Base-by-base conservation (phyloP, 129 eudicot species). In the Helianthus annuus region DNA sequence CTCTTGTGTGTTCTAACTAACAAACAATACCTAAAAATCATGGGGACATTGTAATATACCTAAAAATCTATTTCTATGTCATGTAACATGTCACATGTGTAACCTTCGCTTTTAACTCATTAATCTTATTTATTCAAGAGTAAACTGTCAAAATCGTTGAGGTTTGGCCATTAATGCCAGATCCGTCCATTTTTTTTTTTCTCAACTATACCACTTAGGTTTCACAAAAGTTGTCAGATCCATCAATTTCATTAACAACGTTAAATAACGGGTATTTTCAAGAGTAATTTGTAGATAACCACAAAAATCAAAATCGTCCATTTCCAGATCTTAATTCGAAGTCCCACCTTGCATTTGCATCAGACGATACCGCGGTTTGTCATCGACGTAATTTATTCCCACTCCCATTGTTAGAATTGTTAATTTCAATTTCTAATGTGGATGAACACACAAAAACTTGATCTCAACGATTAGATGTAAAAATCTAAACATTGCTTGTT, bases 301-400 rank as follows among this genome's bases (percentile, higher is more conserved):
- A 22, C 36, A 19, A 34, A 9, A 32, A 32, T 32, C 2, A 32
- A 32, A 32, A 32, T 27, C 48, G 49, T 63, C 68, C 68, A 64
- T 64, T 64, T 64, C 68, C 24, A 62, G 24, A 62, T 62, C 68
- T 62, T 62, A 22, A 24, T 29, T 5, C 64, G 16, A 29, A 29
- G 45, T 14, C 34, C 66, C 22, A 60, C 66, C 66, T 60, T 64
- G 2, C 49, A 2, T 15, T 42, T 8, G 14, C 49, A 40, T 40
- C 51, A 24, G 49, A 39, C 16, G n/a, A n/a, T 40, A 6, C 42
- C 13, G 34, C 51, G 7, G 68, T 63, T 27, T 32, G 36, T 32
- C 36, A 32, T 32, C 4, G 36, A 32, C 36, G 9, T 49, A 14
- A 49, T 49, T 1, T 12, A 12, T 14, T 49, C 55, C 9, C 8